Base-by-base conservation (phyloP, 352 stramenopile species). In the Globisporangium middletonii region DNA sequence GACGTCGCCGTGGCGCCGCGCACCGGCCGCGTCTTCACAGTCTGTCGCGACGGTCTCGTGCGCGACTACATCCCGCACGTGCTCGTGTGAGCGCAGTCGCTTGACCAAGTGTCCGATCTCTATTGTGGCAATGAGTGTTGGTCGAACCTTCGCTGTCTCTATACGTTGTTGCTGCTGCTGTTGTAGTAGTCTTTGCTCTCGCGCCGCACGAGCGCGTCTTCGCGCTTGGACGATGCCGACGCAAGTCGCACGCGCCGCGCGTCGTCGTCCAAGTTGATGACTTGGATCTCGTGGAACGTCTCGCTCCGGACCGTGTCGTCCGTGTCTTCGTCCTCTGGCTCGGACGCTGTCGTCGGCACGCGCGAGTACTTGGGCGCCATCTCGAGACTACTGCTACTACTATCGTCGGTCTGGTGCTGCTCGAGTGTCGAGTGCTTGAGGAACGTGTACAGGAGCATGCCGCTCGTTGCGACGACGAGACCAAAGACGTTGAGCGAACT, bases 361-460 rank as follows among this genome's bases (percentile, higher is more conserved):
- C 64, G 57, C 19, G 68, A 49, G 47, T 85, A 85, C 46, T 66
- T 67, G 43, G 35, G 26, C 16, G 44, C 18, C 13, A 67, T 64
- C 47, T 27, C 49, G 49, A 42, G 33, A 38, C 33, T 38, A 38
- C 33, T 38, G 33, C 33, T 38, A 9, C 33, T 38, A 9, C 4
- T 38, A 23, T 23, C 23, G 23, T 23, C 23, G 23, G 23, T 23
- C 23, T 23, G 23, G 4, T 50, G 33, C 12, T 13, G 6, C 50
- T 77, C 62, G 23, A 60, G 60, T 8, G 65, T 60, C 6, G 65
- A 71, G 60, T 87, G 72, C 62, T 92, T 92, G 35, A 93, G 67
- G 55, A 73, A 82, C 19, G 85, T 80, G 63, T 94, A 93, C 41
- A 86, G 69, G 2, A 91, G 63, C 79, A 93, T 87, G 1, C 83